A percentile compares a stretch with the other conserved stretches of the same genome.
phyloP scores from a whole-genome alignment of 225 moss, liverwort and hornwort species.

The Asterella californica region DNA sequence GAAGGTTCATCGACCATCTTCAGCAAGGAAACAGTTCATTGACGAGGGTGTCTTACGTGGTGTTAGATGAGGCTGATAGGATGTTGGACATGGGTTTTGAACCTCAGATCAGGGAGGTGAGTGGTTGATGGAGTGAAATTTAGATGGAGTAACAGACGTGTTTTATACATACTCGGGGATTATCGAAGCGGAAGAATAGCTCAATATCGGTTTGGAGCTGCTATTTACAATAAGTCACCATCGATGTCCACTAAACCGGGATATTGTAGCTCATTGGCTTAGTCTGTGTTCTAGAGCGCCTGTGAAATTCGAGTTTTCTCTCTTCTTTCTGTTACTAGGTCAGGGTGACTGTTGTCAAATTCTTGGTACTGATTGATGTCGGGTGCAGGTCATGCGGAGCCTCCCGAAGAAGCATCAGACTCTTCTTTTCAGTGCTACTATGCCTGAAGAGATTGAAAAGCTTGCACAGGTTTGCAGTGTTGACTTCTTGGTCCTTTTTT shows the following conservation, averaged over 20 bases:
- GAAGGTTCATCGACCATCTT: slow-evolving; percentile 95
- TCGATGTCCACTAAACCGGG: background rate
- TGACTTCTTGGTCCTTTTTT: background rate
- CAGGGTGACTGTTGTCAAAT: background rate
- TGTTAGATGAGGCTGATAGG: slow-evolving; percentile 93
- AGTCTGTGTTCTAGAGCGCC: background rate
- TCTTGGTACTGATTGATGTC: background rate
- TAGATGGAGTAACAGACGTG: too few relatives aligned
- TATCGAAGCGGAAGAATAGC: too few relatives aligned
- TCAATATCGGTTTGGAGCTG: background rate
- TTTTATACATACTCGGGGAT: too few relatives aligned
- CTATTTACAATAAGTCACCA: background rate
- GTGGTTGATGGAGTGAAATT: slow-evolving; percentile 37
- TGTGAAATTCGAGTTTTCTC: background rate
- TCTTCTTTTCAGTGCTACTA: slow-evolving; percentile 93
- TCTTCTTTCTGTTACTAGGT: too few relatives aligned
- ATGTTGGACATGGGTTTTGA: slow-evolving; percentile 99
- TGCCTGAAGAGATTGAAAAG: slow-evolving; percentile 97
- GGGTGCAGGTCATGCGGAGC: slow-evolving; percentile 74
- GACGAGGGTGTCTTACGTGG: slow-evolving; percentile 92
- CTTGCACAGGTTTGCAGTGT: slow-evolving; percentile 56
- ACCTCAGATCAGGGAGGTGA: slow-evolving; percentile 94
- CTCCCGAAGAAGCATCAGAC: slow-evolving; percentile 98
- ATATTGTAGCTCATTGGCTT: background rate
- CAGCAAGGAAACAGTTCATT: slow-evolving; percentile 98